phyloP scores from a whole-genome alignment of 2,329 filamentous ascomycete species.

The Fragosphaeria purpurea region DNA sequence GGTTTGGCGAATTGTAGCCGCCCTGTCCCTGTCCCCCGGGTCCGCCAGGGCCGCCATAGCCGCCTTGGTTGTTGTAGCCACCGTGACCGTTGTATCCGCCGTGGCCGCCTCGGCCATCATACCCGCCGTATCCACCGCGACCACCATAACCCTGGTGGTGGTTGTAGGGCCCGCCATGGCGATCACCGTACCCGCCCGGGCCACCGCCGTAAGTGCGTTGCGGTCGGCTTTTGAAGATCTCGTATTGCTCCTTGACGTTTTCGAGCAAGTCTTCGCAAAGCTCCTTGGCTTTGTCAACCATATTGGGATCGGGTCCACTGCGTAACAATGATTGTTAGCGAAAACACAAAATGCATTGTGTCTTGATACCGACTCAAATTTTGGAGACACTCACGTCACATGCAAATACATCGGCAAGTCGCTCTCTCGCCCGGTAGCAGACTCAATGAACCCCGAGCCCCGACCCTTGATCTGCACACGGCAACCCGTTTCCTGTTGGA shows the following conservation, averaged over 20 bases:
- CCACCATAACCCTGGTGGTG: conserved; percentile 22
- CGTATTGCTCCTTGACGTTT: conserved; percentile 83
- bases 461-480: conserved; percentile 97
- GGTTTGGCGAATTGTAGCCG: conserved; percentile 29
- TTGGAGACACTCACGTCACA: conserved; percentile 61
- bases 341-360: not conserved
- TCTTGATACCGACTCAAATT: too few species aligned
- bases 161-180: conserved; percentile 26
- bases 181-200: conserved; percentile 36
- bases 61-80: conserved; percentile 16
- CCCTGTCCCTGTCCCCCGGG: conserved; percentile 15
- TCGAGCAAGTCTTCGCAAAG: conserved; percentile 79
- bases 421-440: conserved; percentile 76
- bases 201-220: conserved; percentile 52
- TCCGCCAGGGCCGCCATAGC: conserved; percentile 7
- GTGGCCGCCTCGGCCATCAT: conserved; percentile 32
- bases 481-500: conserved; percentile 89
- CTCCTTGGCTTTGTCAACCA: conserved; percentile 79
- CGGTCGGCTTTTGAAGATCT: conserved; percentile 77
- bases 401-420: conserved; percentile 96
- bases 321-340: conserved; percentile 1
- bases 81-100: conserved; percentile 25
- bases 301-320: conserved; percentile 76
- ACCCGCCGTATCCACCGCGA: conserved; percentile 33
- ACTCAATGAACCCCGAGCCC: conserved; percentile 88